Percentiles rank a stretch among this genome's conserved stretches.
These are phyloP conservation scores for Phycomyces nitens DNA, from an alignment of 192 early-diverging fungal genomes.

Conservation along the genomic window DNA sequence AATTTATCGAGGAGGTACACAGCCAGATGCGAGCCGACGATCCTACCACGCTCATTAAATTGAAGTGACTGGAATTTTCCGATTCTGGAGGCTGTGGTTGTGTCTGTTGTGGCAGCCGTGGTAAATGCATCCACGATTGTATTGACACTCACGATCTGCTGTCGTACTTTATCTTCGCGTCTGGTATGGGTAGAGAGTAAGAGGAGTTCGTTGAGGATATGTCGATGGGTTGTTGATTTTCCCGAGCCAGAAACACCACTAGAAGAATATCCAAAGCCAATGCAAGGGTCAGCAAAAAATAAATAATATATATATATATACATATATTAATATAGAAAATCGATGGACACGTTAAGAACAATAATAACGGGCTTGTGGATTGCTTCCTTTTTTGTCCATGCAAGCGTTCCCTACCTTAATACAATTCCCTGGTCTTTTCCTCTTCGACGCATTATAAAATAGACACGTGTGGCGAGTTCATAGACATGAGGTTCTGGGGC, in stretches of 20 bases:
- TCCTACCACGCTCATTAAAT: constrained; percentile 79
- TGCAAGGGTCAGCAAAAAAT: background rate
- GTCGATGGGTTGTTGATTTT: constrained; percentile 72
- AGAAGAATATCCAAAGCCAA: constrained; percentile 17
- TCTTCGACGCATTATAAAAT: constrained; percentile 62
- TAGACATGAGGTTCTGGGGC: constrained; percentile 57
- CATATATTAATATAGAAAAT: constrained; percentile 2
- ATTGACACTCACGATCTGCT: constrained; percentile 64
- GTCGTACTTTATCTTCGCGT: constrained; percentile 71
- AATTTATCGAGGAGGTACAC: constrained; percentile 65
- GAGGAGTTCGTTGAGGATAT: constrained; percentile 71
- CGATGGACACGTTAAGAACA: too few species aligned
- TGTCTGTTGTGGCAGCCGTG: constrained; percentile 58
- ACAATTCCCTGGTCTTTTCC: constrained; percentile 66
- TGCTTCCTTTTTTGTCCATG: background rate
- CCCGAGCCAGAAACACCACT: constrained; percentile 87
- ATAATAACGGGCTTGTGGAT: too few species aligned
- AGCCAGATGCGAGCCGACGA: constrained; percentile 77
- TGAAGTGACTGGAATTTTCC: constrained; percentile 88
- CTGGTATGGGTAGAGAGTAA: constrained; percentile 70
- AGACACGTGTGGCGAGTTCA: constrained; percentile 67
- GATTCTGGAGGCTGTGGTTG: constrained; percentile 67
- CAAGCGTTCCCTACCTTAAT: constrained; percentile 42
- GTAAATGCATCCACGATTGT: constrained; percentile 81
- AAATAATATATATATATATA: constrained; percentile 1